Evolutionary conservation across 2,329 filamentous ascomycete genomes (phyloP), one percentile per base, ranked within the genome.

Genomic region (Alternaria sp.): DNA sequence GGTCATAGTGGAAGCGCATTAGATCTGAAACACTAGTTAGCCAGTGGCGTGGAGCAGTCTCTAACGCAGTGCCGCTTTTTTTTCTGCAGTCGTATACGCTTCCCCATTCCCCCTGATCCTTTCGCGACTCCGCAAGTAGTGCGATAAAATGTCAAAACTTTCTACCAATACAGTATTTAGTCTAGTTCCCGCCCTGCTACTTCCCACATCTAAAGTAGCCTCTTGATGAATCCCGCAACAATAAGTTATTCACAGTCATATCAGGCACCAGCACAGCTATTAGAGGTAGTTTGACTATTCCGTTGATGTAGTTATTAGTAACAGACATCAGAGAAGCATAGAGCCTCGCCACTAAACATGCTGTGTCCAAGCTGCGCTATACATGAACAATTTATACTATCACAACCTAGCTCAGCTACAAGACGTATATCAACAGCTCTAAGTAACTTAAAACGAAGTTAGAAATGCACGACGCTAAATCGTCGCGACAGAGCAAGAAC

Each of bases 281-380:
- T 5, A 17, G 45, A 56, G 45, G 39, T 56, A 44, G 3, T 14
- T 8, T 29, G 8, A 24, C 7, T 13, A 31, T 24, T 14, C 11
- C 4, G 11, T 44, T 37, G 1, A 17, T 50, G 7, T 23, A 14
- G 45, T 56, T 29, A 29, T 31, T 21, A 50, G 44, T 56, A 8
- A 56, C 29, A 50, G 13, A 37, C 4, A 28, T 17, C 26, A 56
- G 45, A 29, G 13, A 49, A 55, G 21, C 23, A 42, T 17, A 36
- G 28, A 55, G 14, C 2, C 23, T 54, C 17, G 17, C 36, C 14
- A 60, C 41, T 29, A 36, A 56, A 28, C 4, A 48, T 60, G 48
- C 28, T 60, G 13, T 56, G 29, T 52, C 6, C 10, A 60, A 33
- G 37, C 48, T 56, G 42, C 21, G 17, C 11, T 60, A 49, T 11